Base-by-base conservation (phyloP, 2,329 filamentous ascomycete species). In the Fusarium nygamai region DNA sequence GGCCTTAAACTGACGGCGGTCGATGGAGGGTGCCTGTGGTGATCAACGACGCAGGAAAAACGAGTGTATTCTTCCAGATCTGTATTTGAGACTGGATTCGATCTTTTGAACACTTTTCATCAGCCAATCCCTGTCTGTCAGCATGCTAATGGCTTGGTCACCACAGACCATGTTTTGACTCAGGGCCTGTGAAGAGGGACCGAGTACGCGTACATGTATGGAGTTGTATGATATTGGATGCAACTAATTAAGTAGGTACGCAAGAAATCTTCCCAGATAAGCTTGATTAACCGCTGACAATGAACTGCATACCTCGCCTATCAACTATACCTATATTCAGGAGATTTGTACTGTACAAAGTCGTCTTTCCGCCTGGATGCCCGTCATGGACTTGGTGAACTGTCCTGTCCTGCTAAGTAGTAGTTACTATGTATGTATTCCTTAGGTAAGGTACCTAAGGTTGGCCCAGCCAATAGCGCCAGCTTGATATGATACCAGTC, bases 401-500 rank as follows among this genome's bases (percentile, higher is more conserved):
- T 53, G 43, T 17, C 50, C 43, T 64, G 17, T 31, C 53, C 29
- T 64, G 19, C 12, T 47, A 47, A n/a, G n/a, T n/a, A 13, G 19
- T 46, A 39, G 11, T 20, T 41, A 41, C 38, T 41, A 41, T 20
- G 19, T 41, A 14, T 41, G 39, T 41, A 31, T 44, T 67, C 56
- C 44, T 44, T n/a, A n/a, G n/a, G n/a, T n/a, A n/a, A n/a, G n/a
- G n/a, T n/a, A n/a, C n/a, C n/a, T 16, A 27, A 24, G n/a, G n/a
- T 47, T 27, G 27, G 46, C 46, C 14, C 27, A 47, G 31, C 73
- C 71, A 76, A 76, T 76, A 24, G 48, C 39, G 44, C 34, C 31
- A 31, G 36, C 34, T 48, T 66, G 59, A 63, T n/a, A 36, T 51
- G 27, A 34, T 46, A 46, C 44, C 39, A 6, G n/a, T 64, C 56